Evolutionary conservation across 2,329 filamentous ascomycete species (phyloP), one percentile per base, ranked within the genome.

Genomic region (Fusarium denticulatum): DNA sequence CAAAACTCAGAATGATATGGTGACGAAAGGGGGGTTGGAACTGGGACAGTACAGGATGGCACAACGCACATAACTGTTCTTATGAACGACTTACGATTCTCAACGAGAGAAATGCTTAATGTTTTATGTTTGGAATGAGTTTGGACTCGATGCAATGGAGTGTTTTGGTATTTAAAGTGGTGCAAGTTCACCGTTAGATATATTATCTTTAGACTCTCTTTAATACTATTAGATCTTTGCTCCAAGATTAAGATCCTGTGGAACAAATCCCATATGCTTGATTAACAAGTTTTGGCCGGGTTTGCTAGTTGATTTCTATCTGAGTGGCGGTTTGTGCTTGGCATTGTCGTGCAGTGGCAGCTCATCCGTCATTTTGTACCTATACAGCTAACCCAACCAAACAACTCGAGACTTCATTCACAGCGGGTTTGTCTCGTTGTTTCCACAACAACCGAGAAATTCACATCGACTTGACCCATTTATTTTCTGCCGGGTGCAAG

Each of bases 141-240:
- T 50, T 63, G 46, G 26, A 50, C 26, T 34, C n/a, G 9, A 50
- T n/a, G n/a, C 15, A 32, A 52, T 59, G 30, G 49, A 57, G 46
- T 60, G 20, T n/a, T 34, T 60, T 28, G 50, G 43, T 6, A 34
- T 37, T 1, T 16, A 39, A 22, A 9, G 22, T 47, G 24, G 10
- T 36, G 22, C 9, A 22, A 36, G n/a, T 8, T 20, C 4, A 26
- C 18, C 12, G 28, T 58, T 49, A 30, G 37, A 57, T 34, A 50
- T 30, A 42, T 72, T 72, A 42, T 72, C 69, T 64, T 45, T 69
- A 61, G 52, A 72, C 68, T 64, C 68, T 72, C 69, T 28, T 72
- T 72, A 68, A 72, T 72, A 36, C 16, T 56, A 68, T 55, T 50
- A 60, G n/a, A 47, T 37, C 12, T 45, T 47, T 47, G n/a, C 68